Evolutionary conservation across 2,329 filamentous ascomycete genomes (phyloP), one percentile per base, ranked within the genome.

Genomic region (Trematosphaeria pertusa): DNA sequence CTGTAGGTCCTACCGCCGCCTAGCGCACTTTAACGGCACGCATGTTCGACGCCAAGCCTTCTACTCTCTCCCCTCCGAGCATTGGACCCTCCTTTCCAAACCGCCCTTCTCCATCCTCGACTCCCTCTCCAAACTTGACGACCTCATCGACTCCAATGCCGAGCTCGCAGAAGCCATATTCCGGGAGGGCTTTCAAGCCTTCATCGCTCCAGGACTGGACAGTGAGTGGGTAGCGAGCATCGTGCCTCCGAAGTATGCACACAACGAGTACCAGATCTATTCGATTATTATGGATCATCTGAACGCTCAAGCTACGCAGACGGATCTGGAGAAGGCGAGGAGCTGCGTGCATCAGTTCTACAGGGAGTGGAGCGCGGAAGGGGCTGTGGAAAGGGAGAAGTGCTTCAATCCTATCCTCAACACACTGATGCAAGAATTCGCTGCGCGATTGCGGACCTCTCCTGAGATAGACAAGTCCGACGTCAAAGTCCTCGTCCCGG

Each of bases 291-390:
- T 83, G 20, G 74, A 79, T 10, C 79, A 86, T 34, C 92, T 91
- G 87, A 79, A 83, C 15, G 86, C 84, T 4, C 78, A 83, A 22
- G 88, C 91, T 11, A 92, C 86, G 33, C 74, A 84, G 19, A 78
- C 78, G 17, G 93, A 97, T 64, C 78, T 95, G 42, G 91, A 96
- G 67, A 99, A 97, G 73, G 92, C 93, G 2, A 84, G 91, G 52
- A 96, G 91, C 63, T 97, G 92, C 1, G 81, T 99, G 40, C 86
- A 93, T 9, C 94, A 99, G 66, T 89, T 97, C 69, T 97, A 92
- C 72, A 86, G 94, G 12, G 94, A 99, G 71, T 99, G 95, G 94
- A 91, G 89, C 18, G 81, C 78, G 1, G 91, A 89, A 62, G 94
- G 93, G 0, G 77, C 75, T 2, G 67, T 71, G 0, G 95, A 99